Percentiles rank a stretch among this genome's conserved stretches.
phyloP scores from a whole-genome alignment of 2,329 filamentous ascomycete species.

The Monosporascus sp. region DNA sequence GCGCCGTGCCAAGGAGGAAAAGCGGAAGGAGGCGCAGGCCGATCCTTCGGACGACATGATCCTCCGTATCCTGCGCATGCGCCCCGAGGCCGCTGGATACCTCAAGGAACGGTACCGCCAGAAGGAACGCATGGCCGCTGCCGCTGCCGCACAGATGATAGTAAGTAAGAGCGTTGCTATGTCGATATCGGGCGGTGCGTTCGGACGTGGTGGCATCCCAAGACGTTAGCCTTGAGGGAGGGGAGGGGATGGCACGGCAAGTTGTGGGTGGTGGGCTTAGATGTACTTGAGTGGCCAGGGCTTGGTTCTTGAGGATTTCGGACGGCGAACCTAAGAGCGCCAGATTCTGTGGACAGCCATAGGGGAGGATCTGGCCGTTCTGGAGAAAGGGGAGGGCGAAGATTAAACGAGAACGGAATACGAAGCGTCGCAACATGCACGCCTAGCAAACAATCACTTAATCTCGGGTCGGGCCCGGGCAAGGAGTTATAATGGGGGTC shows the following conservation, averaged over 20 bases:
- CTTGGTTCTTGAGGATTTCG: conserved; percentile 14
- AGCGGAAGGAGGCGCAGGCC: conserved; percentile 88
- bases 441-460: not conserved
- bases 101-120: conserved; percentile 86
- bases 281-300: conserved; percentile 13
- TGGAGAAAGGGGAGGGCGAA: not conserved
- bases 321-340: not conserved
- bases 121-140: conserved; percentile 86
- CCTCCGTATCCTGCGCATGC: conserved; percentile 86
- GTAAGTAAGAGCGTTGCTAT: conserved; percentile 78
- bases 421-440: not conserved
- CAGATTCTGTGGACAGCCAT: not conserved
- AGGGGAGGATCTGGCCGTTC: not conserved
- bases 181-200: conserved; percentile 43
- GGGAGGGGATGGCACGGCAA: not conserved
- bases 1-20: conserved; percentile 92
- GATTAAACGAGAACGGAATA: not conserved
- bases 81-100: conserved; percentile 82
- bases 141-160: conserved; percentile 88
- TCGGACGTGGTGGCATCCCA: conserved; percentile 38
- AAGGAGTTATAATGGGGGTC: not conserved
- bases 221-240: conserved; percentile 35
- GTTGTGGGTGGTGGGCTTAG: not conserved
- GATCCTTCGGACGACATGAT: conserved; percentile 99
- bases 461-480: not conserved